Percentiles rank a stretch among this genome's conserved stretches.
Evolutionary conservation across 2,329 filamentous ascomycete species (phyloP).

Genomic region (Samsoniella hepiali): DNA sequence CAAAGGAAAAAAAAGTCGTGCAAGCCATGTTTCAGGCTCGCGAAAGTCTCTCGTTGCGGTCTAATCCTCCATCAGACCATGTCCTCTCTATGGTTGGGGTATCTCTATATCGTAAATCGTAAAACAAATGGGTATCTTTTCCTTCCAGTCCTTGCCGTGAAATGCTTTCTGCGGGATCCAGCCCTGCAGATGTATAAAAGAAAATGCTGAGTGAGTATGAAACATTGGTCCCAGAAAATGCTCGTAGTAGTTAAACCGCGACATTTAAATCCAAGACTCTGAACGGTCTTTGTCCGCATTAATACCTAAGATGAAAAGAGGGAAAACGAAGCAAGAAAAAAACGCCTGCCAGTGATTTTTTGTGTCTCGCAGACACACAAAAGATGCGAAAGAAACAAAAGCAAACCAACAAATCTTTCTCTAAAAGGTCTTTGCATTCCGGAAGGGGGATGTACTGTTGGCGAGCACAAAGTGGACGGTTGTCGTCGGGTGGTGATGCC

Average conservation of each 20-base stretch:
- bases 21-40: slow-evolving; percentile 17
- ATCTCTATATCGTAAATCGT: slow-evolving; percentile 18
- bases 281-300: slow-evolving; percentile 19
- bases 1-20: slow-evolving; percentile 15
- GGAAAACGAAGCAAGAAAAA: slow-evolving; percentile 7
- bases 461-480: slow-evolving; percentile 1
- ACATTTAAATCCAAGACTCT: slow-evolving; percentile 19
- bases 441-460: background rate
- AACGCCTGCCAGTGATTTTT: slow-evolving; percentile 17
- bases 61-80: slow-evolving; percentile 12
- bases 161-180: slow-evolving; percentile 1
- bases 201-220: slow-evolving; percentile 12
- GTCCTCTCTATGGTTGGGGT: slow-evolving; percentile 13
- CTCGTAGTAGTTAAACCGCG: slow-evolving; percentile 18
- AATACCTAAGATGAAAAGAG: slow-evolving; percentile 18
- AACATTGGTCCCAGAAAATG: slow-evolving; percentile 17
- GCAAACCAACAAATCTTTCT: slow-evolving; percentile 17
- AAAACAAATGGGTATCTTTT: slow-evolving; percentile 17
- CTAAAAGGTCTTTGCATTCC: slow-evolving; percentile 17
- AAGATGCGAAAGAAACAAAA: slow-evolving; percentile 7
- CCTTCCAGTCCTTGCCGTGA: slow-evolving; percentile 11
- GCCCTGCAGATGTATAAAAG: slow-evolving; percentile 4
- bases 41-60: slow-evolving; percentile 17
- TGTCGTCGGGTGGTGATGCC: slow-evolving; percentile 7
- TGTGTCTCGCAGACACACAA: slow-evolving; percentile 9